Evolutionary conservation across 1,139 yeast genomes (phyloP).

Genomic region (Blastobotrys petasosporus): DNA sequence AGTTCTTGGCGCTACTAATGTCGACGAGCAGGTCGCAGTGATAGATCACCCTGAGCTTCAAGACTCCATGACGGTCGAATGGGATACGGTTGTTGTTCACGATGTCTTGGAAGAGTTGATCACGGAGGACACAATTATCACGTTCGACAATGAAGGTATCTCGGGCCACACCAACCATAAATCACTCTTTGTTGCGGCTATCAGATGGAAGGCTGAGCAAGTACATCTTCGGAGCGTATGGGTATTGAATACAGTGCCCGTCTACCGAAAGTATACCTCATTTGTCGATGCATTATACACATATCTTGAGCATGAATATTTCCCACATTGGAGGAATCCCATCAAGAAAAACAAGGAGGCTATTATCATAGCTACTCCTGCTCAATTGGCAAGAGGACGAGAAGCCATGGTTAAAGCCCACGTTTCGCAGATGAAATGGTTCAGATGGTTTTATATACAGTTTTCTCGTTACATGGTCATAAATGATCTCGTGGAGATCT

Average conservation of each 20-base stretch:
- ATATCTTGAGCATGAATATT: constrained; percentile 5
- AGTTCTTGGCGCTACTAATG: constrained; percentile 46
- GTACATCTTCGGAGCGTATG: constrained; percentile 22
- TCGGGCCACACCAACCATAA: constrained; percentile 84
- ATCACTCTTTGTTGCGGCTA: constrained; percentile 55
- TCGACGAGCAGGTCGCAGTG: constrained; percentile 40
- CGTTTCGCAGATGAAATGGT: constrained; percentile 92
- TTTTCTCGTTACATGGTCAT: constrained; percentile 64
- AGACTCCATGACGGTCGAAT: constrained; percentile 67
- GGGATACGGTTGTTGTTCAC: constrained; percentile 51
- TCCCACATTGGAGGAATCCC: constrained; percentile 3
- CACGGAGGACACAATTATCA: constrained; percentile 40
- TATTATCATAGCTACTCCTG: constrained; percentile 33
- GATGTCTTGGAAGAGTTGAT: constrained; percentile 27
- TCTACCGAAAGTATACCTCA: constrained; percentile 35
- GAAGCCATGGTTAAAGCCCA: constrained; percentile 84
- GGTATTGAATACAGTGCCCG: constrained; percentile 35
- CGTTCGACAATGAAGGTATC: constrained; percentile 81
- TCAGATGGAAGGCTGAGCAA: constrained; percentile 30
- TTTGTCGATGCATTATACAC: constrained; percentile 30
- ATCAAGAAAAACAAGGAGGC: constrained; percentile 26
- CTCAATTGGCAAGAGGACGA: constrained; percentile 53
- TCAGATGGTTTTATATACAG: constrained; percentile 81
- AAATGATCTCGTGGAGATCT: constrained; percentile 50
- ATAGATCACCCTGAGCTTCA: constrained; percentile 43